Conservation (phyloP, 768 basidiomycete genomes). For the Mycena polygramma region DNA sequence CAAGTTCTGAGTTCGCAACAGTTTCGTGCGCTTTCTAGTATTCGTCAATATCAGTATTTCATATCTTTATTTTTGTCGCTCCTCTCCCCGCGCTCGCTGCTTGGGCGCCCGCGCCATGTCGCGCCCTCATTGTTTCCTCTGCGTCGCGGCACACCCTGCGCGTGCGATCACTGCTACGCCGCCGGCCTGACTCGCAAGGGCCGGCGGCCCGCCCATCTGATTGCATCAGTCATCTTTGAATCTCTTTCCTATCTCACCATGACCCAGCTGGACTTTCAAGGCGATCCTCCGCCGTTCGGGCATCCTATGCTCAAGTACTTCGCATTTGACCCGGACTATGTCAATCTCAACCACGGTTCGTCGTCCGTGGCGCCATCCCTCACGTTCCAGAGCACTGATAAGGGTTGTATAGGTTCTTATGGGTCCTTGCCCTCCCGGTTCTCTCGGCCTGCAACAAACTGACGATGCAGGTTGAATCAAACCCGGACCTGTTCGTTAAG, state of each 20-base stretch:
- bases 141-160: too few species aligned
- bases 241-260: not conserved
- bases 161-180: too few species aligned
- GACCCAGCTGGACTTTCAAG: slow-evolving; percentile 21
- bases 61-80: too few species aligned
- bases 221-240: too few species aligned
- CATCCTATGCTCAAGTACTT: slow-evolving; percentile 67
- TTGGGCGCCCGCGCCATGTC: too few species aligned
- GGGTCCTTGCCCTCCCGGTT: slow-evolving; percentile 71
- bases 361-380: not conserved
- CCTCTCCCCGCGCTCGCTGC: too few species aligned
- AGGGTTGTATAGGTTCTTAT: slow-evolving; percentile 62
- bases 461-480: slow-evolving; percentile 59
- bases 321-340: slow-evolving; percentile 67
- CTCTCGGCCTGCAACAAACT: slow-evolving; percentile 58
- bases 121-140: too few species aligned
- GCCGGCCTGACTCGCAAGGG: too few species aligned
- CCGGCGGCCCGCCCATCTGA: too few species aligned
- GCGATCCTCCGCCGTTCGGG: slow-evolving; percentile 57
- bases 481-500: slow-evolving; percentile 69
- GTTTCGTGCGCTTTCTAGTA: too few species aligned
- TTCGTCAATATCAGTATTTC: too few species aligned
- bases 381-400: slow-evolving; percentile 8
- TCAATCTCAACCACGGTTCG: slow-evolving; percentile 76
- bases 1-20: too few species aligned